A percentile compares a stretch with the other conserved stretches of the same genome.
Evolutionary conservation across 345 rosid genomes (phyloP).

Genomic region (Psidium guajava): DNA sequence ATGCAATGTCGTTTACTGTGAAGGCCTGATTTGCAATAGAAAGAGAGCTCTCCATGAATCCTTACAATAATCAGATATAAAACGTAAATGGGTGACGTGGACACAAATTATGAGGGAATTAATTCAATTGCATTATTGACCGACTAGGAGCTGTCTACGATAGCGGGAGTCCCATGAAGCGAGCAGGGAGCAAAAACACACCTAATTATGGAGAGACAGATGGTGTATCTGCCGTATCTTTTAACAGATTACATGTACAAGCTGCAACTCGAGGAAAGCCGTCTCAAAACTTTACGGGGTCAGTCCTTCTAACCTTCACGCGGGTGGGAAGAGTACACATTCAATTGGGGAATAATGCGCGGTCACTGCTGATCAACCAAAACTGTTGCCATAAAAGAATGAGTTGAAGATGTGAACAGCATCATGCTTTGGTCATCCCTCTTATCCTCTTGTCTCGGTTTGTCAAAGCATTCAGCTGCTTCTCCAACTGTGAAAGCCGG

Average conservation of each 20-base stretch:
- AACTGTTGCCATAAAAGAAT: neutral
- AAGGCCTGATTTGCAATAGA: neutral
- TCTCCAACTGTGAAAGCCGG: constrained; percentile 48
- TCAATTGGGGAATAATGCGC: neutral
- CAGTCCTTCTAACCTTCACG: neutral
- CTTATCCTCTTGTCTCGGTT: constrained; percentile 3
- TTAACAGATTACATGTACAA: neutral
- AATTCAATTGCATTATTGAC: neutral
- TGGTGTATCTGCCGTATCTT: neutral
- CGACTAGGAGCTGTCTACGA: neutral
- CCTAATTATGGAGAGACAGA: neutral
- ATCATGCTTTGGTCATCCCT: constrained; percentile 7
- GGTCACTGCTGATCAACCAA: neutral
- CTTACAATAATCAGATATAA: neutral
- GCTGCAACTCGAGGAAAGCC: neutral
- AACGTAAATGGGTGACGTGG: neutral
- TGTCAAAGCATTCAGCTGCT: constrained; percentile 36
- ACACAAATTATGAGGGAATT: neutral
- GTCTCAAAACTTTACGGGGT: neutral
- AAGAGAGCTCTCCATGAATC: neutral
- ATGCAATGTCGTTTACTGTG: neutral
- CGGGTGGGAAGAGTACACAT: neutral
- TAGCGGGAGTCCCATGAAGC: neutral
- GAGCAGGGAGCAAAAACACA: neutral
- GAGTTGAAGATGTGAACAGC: neutral